These are phyloP conservation scores for Cryphonectria parasitica DNA, from an alignment of 2,329 filamentous ascomycete genomes.

Conservation along the genomic window DNA sequence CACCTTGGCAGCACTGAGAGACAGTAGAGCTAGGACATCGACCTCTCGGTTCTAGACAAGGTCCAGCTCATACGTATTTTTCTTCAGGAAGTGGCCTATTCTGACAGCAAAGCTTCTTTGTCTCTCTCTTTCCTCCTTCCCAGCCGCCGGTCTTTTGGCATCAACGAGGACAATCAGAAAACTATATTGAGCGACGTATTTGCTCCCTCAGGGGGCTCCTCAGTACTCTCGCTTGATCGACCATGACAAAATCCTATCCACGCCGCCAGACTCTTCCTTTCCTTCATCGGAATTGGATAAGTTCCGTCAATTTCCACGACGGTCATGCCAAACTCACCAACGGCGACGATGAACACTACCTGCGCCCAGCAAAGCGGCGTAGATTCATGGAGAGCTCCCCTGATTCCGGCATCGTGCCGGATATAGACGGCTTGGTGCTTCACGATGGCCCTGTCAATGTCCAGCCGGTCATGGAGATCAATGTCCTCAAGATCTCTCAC, in stretches of 20 bases:
- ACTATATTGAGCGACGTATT: background rate
- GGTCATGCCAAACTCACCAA: conserved; percentile 34
- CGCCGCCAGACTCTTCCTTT: conserved; percentile 56
- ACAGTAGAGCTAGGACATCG: background rate
- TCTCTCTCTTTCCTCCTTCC: background rate
- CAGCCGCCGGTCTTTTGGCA: background rate
- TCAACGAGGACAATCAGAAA: background rate
- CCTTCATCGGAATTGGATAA: conserved; percentile 59
- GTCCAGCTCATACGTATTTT: background rate
- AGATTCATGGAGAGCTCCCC: conserved; percentile 48
- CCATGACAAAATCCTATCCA: conserved; percentile 54
- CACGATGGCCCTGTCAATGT: conserved; percentile 31
- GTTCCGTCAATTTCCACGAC: conserved; percentile 48
- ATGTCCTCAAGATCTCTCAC: conserved; percentile 57
- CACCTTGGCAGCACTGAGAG: background rate
- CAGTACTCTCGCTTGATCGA: conserved; percentile 32
- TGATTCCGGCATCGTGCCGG: conserved; percentile 34
- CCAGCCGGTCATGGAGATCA: conserved; percentile 53
- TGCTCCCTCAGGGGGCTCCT: background rate
- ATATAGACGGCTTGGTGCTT: conserved; percentile 29
- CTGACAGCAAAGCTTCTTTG: background rate
- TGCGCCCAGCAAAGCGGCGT: conserved; percentile 54
- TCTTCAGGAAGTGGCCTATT: background rate
- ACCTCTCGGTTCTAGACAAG: background rate
- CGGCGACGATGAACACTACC: conserved; percentile 41